Conservation (phyloP, 805 yeast genomes). For the Saccharomyces eubayanus region DNA sequence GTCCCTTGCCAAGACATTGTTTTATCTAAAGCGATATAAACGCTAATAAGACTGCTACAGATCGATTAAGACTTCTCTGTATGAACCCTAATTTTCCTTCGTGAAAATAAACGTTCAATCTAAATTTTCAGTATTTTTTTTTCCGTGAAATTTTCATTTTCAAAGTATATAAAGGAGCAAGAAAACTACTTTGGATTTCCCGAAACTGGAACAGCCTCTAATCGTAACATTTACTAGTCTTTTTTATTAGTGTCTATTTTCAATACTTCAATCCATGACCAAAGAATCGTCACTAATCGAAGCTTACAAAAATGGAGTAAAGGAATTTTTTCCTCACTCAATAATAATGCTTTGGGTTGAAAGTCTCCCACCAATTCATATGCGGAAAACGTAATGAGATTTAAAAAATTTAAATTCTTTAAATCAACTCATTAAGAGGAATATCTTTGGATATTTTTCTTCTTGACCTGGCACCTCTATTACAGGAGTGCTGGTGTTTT, state of each 20-base stretch:
- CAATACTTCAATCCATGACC: conserved; percentile 46
- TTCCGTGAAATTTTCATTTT: neutral
- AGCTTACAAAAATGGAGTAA: conserved; percentile 49
- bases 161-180: neutral
- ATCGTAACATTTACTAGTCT: no score
- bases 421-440: conserved; percentile 32
- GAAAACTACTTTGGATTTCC: neutral
- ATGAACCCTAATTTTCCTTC: neutral
- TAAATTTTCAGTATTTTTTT: neutral
- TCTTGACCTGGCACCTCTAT: conserved; percentile 14
- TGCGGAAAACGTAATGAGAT: conserved; percentile 56
- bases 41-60: neutral
- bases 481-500: conserved; percentile 12
- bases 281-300: conserved; percentile 67
- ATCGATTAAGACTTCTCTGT: neutral
- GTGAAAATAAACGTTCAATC: neutral
- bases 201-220: no score
- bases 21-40: neutral
- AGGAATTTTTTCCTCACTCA: conserved; percentile 16
- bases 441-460: neutral
- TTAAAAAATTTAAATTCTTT: conserved; percentile 31
- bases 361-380: conserved; percentile 70
- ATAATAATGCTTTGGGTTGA: conserved; percentile 60
- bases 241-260: no score
- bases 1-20: neutral